A percentile compares a stretch with the other conserved stretches of the same genome.
These are phyloP conservation scores for Plicaturopsis crispa DNA, from an alignment of 768 basidiomycete genomes.

Conservation along the genomic window DNA sequence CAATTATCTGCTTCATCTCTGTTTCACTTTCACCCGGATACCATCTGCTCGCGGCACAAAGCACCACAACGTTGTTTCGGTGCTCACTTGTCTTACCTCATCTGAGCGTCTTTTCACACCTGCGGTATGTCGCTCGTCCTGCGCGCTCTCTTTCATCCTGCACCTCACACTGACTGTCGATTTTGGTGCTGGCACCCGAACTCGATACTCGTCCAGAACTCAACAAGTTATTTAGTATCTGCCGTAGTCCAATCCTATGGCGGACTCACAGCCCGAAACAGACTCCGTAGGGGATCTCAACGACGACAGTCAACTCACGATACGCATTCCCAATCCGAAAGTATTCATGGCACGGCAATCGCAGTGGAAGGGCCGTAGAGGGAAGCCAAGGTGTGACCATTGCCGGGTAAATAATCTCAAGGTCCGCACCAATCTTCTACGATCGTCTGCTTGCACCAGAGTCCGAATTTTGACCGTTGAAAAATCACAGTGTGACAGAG, in stretches of 20 bases:
- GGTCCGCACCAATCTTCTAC: constrained; percentile 30
- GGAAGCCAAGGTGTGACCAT: constrained; percentile 69
- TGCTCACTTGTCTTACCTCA: too few species aligned
- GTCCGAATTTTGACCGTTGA: too few species aligned
- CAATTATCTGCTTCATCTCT: too few species aligned
- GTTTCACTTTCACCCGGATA: too few species aligned
- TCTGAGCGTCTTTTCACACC: too few species aligned
- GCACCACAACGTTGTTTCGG: too few species aligned
- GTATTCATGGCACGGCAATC: constrained; percentile 63
- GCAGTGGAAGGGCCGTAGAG: constrained; percentile 68
- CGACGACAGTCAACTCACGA: constrained; percentile 50
- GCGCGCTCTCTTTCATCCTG: neutral
- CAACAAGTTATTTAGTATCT: too few species aligned
- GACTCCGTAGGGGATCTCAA: constrained; percentile 30
- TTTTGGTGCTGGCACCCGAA: too few species aligned
- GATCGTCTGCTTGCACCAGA: constrained; percentile 5
- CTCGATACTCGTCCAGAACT: too few species aligned
- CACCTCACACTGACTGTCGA: neutral
- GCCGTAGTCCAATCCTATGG: constrained; percentile 17
- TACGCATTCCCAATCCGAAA: constrained; percentile 62
- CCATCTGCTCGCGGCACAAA: too few species aligned
- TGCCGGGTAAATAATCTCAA: constrained; percentile 68
- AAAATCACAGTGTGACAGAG: constrained; percentile 68
- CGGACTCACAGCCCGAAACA: constrained; percentile 27
- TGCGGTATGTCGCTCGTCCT: neutral